Percentiles rank a stretch among this genome's conserved stretches.
phyloP scores from a whole-genome alignment of 2,329 filamentous ascomycete genomes.

The Emmonsiellopsis sp. region DNA sequence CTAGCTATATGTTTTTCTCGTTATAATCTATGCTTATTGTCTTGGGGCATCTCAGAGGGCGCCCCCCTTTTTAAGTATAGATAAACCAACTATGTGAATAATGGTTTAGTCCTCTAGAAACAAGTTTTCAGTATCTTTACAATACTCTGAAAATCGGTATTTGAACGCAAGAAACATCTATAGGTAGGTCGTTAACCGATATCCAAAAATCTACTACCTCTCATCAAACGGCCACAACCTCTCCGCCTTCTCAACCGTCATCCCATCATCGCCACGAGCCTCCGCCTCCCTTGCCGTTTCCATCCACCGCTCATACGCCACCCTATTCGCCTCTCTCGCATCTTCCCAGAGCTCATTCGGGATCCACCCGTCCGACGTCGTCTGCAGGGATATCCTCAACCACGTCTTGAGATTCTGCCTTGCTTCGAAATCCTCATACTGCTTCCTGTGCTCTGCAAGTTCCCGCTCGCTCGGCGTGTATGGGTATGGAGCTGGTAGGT shows the following conservation, averaged over 20 bases:
- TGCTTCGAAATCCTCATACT: slow-evolving; percentile 25
- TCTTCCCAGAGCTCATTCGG: slow-evolving; percentile 22
- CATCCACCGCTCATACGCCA: slow-evolving; percentile 23
- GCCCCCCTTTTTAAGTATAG: no score
- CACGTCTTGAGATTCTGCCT: slow-evolving; percentile 21
- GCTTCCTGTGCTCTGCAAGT: slow-evolving; percentile 15
- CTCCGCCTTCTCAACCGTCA: slow-evolving; percentile 9
- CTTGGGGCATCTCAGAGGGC: no score
- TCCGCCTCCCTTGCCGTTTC: slow-evolving; percentile 7
- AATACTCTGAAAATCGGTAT: no score
- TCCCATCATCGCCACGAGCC: slow-evolving; percentile 5
- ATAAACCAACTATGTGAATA: no score
- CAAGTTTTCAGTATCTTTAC: no score
- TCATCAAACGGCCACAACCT: slow-evolving; percentile 13
- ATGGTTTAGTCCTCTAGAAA: no score
- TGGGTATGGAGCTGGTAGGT: slow-evolving; percentile 18
- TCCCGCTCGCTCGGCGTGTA: slow-evolving; percentile 19
- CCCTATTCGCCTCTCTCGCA: slow-evolving; percentile 19
- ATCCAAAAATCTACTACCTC: no score
- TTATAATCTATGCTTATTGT: no score
- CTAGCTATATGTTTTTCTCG: no score
- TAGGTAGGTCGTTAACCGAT: no score
- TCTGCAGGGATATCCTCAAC: slow-evolving; percentile 18
- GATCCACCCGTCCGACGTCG: slow-evolving; percentile 25
- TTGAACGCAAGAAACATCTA: no score